phyloP scores from a whole-genome alignment of 177 flowering plant genomes.

The Vitis hybrid region DNA sequence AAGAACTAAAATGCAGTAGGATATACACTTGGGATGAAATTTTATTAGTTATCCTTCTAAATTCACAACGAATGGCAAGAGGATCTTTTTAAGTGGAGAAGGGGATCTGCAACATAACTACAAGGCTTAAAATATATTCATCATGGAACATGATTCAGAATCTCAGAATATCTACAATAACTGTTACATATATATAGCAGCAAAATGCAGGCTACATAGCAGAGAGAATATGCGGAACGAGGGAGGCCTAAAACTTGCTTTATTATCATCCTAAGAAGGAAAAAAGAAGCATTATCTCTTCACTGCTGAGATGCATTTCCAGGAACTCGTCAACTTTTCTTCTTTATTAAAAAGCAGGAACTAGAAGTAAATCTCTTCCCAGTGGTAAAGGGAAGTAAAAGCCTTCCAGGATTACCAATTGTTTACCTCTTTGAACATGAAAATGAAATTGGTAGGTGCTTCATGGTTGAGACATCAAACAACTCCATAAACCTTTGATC shows the following conservation, averaged over 20 bases:
- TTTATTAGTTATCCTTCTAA: no score
- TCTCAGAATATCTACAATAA: no score
- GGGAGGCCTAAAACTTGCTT: not conserved
- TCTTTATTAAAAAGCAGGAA: conserved; percentile 13
- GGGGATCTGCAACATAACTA: no score
- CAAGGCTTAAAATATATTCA: no score
- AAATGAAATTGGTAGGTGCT: conserved; percentile 54
- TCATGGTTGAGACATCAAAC: conserved; percentile 72
- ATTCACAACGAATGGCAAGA: no score
- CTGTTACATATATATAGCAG: no score
- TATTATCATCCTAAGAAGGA: not conserved
- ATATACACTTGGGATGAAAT: no score
- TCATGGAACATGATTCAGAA: no score
- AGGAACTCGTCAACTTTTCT: conserved; percentile 32
- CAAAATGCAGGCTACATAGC: no score
- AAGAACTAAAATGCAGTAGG: no score
- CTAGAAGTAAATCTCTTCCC: conserved; percentile 7
- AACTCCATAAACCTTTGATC: conserved; percentile 92
- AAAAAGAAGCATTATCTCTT: conserved; percentile 20
- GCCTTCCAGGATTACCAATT: not conserved
- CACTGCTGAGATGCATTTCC: conserved; percentile 20
- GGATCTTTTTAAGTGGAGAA: no score
- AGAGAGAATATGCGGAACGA: no score
- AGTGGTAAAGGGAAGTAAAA: not conserved
- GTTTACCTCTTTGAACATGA: conserved; percentile 47